Conservation (phyloP, 306 rosid genomes). For the Ceratonia siliqua region DNA sequence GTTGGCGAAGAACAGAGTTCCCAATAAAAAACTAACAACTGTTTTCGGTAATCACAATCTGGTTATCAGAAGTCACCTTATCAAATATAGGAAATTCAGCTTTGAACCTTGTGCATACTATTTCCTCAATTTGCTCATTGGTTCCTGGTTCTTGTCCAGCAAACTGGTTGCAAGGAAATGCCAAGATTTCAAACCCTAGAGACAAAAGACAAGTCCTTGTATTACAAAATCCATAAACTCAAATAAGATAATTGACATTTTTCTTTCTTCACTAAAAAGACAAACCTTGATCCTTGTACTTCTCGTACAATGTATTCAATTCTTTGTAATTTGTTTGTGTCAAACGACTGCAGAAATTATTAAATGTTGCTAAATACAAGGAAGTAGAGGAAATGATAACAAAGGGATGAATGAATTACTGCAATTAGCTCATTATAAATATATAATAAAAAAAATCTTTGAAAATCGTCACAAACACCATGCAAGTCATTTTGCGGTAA, state of each 20-base stretch:
- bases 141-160: conserved; percentile 83
- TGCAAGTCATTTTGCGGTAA: neutral
- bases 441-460: neutral
- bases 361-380: conserved; percentile 4
- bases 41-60: neutral
- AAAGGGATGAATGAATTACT: neutral
- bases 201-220: conserved; percentile 4
- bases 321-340: conserved; percentile 87
- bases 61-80: conserved; percentile 58
- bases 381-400: conserved; percentile 2
- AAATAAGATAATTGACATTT: neutral
- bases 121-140: conserved; percentile 76
- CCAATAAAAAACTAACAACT: neutral
- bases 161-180: conserved; percentile 98
- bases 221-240: conserved; percentile 9
- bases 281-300: conserved; percentile 78
- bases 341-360: conserved; percentile 69
- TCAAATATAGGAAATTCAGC: conserved; percentile 87
- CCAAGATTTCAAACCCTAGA: conserved; percentile 83
- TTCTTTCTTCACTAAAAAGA: conserved; percentile 17
- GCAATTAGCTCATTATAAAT: conserved; percentile 12
- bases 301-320: conserved; percentile 63
- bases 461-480: neutral
- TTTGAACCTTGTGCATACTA: conserved; percentile 77
- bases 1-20: neutral